Conservation (phyloP, 345 rosid species). For the Camelina sativa region DNA sequence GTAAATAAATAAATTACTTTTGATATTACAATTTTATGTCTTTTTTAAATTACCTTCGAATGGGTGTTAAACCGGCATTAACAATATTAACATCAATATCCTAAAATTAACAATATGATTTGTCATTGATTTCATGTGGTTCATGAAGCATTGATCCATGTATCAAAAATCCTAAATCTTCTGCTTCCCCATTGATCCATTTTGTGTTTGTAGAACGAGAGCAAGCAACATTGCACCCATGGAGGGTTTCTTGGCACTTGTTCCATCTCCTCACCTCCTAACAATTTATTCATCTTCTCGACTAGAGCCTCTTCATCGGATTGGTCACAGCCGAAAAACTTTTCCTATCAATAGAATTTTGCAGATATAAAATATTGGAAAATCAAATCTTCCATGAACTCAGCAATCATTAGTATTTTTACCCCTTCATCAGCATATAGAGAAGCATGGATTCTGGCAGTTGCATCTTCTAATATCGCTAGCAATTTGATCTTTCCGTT, state of each 20-base stretch:
- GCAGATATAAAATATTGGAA: not conserved
- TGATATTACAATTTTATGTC: not conserved
- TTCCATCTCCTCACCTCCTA: slow-evolving; percentile 22
- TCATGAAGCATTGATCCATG: slow-evolving; percentile 34
- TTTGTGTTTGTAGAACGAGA: slow-evolving; percentile 39
- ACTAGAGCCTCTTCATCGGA: slow-evolving; percentile 29
- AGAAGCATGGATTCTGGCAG: slow-evolving; percentile 40
- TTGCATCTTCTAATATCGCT: slow-evolving; percentile 38
- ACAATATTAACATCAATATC: not conserved
- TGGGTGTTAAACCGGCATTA: not conserved
- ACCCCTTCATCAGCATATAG: slow-evolving; percentile 43
- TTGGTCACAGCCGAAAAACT: slow-evolving; percentile 34
- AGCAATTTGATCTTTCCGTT: slow-evolving; percentile 21
- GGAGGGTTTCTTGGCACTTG: slow-evolving; percentile 37
- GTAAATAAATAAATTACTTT: slow-evolving; percentile 33
- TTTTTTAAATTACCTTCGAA: no score
- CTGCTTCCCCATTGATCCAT: slow-evolving; percentile 42
- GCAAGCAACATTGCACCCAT: slow-evolving; percentile 45
- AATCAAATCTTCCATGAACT: not conserved
- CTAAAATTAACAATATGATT: not conserved
- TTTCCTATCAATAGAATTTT: slow-evolving; percentile 24
- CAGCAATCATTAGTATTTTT: slow-evolving; percentile 10
- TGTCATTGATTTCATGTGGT: not conserved
- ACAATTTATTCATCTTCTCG: slow-evolving; percentile 28
- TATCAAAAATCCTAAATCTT: slow-evolving; percentile 40